These are phyloP conservation scores for Stereocaulon alpinum DNA, from an alignment of 495 filamentous ascomycete genomes.

Conservation along the genomic window DNA sequence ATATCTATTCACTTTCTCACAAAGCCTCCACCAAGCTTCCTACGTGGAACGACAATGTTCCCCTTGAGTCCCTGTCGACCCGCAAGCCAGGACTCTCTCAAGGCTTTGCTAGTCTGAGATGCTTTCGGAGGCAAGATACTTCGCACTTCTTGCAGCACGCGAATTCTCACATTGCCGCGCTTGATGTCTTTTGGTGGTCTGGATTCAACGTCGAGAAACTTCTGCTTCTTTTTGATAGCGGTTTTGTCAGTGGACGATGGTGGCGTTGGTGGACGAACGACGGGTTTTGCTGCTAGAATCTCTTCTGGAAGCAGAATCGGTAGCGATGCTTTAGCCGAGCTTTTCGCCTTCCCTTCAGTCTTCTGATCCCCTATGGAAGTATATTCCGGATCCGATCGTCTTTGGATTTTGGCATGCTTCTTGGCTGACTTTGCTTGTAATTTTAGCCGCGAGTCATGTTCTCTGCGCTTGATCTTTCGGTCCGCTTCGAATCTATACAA, in stretches of 20 bases:
- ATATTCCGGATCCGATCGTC: constrained; percentile 28
- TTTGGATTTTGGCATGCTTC: constrained; percentile 23
- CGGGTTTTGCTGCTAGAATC: constrained; percentile 39
- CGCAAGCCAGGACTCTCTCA: constrained; percentile 41
- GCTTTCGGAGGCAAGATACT: constrained; percentile 39
- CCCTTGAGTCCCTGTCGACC: constrained; percentile 25
- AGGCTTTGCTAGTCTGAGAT: constrained; percentile 35
- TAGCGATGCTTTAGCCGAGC: constrained; percentile 23
- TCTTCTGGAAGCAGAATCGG: constrained; percentile 45
- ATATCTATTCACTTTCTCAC: constrained; percentile 16
- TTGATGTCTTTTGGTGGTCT: constrained; percentile 46
- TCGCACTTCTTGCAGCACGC: constrained; percentile 38
- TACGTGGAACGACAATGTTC: constrained; percentile 21
- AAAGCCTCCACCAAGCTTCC: constrained; percentile 28
- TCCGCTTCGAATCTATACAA: constrained; percentile 31
- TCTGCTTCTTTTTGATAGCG: constrained; percentile 34
- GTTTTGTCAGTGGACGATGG: constrained; percentile 27
- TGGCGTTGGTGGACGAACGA: constrained; percentile 32
- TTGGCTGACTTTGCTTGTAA: constrained; percentile 34
- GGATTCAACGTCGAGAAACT: constrained; percentile 41
- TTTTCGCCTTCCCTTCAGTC: neutral
- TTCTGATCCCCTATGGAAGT: constrained; percentile 18
- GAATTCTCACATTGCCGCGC: constrained; percentile 41
- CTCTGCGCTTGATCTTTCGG: constrained; percentile 38
- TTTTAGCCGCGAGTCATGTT: constrained; percentile 40